Evolutionary conservation across 2,329 filamentous ascomycete genomes (phyloP), one percentile per base, ranked within the genome.

Genomic region (Cephalotrichum gorgonifer): DNA sequence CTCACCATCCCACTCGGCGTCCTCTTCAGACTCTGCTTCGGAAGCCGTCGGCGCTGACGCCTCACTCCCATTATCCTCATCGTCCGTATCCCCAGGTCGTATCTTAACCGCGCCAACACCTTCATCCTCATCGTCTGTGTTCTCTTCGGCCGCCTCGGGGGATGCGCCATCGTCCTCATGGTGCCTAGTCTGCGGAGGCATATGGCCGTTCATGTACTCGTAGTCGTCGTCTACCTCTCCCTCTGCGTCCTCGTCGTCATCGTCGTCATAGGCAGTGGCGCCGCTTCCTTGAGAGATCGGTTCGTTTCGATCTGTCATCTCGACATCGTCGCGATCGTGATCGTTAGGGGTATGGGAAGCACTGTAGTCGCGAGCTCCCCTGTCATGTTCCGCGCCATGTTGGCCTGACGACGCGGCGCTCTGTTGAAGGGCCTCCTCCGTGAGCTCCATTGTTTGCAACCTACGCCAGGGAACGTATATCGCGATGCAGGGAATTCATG

Each of bases 1-100:
- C 27, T 74, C 78, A 26, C 75, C 75, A 49, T 83, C 78, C 63
- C 76, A 79, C 48, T 77, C 78, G 26, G 71, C 76, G 54, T 81
- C 77, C 11, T 63, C 68, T 26, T 73, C 73, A 1, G 76, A 81
- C 38, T 78, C 78, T 9, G 73, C 75, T 31, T 75, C 79, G 47
- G 67, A 72, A 5, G 57, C 73, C 4, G 71, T 73, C 7, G 71
- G 68, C 26, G 71, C 69, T 2, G 69, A 72, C 41, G 64, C 68
- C 15, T 66, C 67, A 48, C 65, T 72, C 43, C 67, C 64, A 26
- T 56, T 59, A 47, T 69, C 62, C 41, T 64, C 59, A 27, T 64
- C 63, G 20, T 68, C 65, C 39, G 63, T 72, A 68, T 76, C 71
- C 22, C 73, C 72, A 6, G 75, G 75, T 50, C 70, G 71, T 50